These are phyloP conservation scores for Thalassiosira livingstoniorum DNA, from an alignment of 352 stramenopile genomes.

Conservation along the genomic window DNA sequence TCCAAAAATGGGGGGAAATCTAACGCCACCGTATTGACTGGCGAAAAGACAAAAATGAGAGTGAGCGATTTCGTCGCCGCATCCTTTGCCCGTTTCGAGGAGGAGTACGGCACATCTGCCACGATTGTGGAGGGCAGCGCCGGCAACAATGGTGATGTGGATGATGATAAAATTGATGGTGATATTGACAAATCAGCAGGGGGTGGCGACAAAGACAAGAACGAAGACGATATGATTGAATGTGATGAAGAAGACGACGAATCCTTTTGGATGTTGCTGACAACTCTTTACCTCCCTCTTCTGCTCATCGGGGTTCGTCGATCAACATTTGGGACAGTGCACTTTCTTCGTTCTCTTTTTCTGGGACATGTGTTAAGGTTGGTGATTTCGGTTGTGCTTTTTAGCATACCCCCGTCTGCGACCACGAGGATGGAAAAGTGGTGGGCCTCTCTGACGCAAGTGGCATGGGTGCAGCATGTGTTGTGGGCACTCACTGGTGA, in stretches of 20 bases:
- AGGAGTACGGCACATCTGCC: constrained; percentile 20
- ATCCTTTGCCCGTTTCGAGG: constrained; percentile 33
- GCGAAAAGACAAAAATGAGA: constrained; percentile 22
- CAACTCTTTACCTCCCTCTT: constrained; percentile 51
- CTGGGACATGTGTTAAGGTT: constrained; percentile 52
- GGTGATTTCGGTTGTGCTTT: constrained; percentile 36
- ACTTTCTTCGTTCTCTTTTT: constrained; percentile 49
- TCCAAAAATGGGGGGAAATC: no score
- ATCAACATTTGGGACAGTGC: constrained; percentile 46
- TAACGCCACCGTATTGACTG: no score
- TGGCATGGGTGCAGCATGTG: constrained; percentile 19
- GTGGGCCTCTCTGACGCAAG: background rate
- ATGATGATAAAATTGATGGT: background rate
- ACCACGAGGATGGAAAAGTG: background rate
- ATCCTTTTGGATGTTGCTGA: constrained; percentile 45
- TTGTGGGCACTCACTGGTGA: constrained; percentile 15
- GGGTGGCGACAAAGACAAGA: background rate
- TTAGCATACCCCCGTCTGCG: background rate
- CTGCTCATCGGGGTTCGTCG: constrained; percentile 47
- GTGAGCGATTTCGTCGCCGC: constrained; percentile 32
- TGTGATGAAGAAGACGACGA: constrained; percentile 6
- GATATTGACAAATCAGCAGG: background rate
- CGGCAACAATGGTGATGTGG: background rate
- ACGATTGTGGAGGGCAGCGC: background rate
- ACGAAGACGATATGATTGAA: constrained; percentile 2